Evolutionary conservation across 257 asterid genomes (phyloP).

Genomic region (Solanum infundibuliforme): DNA sequence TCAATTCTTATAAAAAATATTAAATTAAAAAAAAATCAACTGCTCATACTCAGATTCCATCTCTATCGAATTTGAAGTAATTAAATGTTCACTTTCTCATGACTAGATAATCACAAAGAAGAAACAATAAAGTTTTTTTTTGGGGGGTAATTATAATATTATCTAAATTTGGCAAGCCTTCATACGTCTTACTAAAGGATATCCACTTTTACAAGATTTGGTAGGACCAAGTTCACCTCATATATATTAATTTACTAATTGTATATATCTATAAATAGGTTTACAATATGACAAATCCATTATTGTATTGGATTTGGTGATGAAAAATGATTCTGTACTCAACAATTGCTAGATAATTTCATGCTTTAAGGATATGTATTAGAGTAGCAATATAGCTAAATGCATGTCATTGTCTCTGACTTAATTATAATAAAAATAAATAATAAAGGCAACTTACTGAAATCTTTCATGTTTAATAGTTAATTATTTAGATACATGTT

Average conservation of each 20-base stretch:
- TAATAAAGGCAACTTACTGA: neutral
- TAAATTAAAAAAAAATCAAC: neutral
- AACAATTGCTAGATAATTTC: neutral
- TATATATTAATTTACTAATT: neutral
- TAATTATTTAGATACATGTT: neutral
- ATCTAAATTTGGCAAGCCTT: neutral
- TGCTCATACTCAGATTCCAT: neutral
- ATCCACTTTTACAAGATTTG: constrained; percentile 7
- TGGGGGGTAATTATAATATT: neutral
- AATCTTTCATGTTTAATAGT: no score
- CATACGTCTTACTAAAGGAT: neutral
- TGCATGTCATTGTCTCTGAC: neutral
- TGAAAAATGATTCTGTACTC: neutral
- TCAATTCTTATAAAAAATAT: neutral
- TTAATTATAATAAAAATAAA: neutral
- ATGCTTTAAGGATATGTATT: neutral
- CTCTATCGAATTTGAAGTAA: neutral
- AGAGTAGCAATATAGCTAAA: neutral
- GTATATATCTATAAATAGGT: neutral
- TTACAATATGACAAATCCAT: neutral
- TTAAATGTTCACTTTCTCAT: neutral
- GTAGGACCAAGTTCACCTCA: neutral
- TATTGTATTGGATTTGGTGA: neutral
- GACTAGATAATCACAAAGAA: neutral
- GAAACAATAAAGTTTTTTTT: neutral